These are phyloP conservation scores for Sporothrix pallida DNA, from an alignment of 2,329 filamentous ascomycete genomes.

Conservation along the genomic window DNA sequence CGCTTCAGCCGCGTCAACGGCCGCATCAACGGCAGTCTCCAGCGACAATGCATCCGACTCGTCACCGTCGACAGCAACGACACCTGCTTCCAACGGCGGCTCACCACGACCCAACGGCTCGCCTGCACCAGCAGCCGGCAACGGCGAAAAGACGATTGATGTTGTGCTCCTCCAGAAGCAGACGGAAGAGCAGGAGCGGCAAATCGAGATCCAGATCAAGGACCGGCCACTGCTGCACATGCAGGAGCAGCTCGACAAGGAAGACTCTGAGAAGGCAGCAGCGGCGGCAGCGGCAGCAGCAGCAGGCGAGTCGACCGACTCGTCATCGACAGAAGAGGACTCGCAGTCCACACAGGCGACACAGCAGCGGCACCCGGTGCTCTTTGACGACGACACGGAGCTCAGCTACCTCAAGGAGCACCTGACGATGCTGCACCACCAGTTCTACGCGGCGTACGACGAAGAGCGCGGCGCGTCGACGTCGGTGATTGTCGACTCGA, in stretches of 20 bases:
- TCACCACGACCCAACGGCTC: conserved; percentile 32
- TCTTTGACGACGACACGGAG: conserved; percentile 88
- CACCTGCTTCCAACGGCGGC: conserved; percentile 32
- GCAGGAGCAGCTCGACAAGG: conserved; percentile 88
- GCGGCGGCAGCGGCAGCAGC: conserved; percentile 33
- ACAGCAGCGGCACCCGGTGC: conserved; percentile 69
- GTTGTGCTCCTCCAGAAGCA: conserved; percentile 73
- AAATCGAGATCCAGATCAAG: conserved; percentile 84
- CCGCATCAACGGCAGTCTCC: conserved; percentile 19
- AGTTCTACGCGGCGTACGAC: conserved; percentile 86
- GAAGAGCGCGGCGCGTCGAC: conserved; percentile 45
- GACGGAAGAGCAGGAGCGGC: conserved; percentile 82
- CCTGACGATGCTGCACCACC: conserved; percentile 73
- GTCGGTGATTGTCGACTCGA: conserved; percentile 43
- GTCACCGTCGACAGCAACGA: conserved; percentile 25
- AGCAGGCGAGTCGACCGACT: not conserved
- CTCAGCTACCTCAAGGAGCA: conserved; percentile 77
- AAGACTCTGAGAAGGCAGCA: conserved; percentile 65
- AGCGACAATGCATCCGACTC: conserved; percentile 20
- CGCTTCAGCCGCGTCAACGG: not conserved
- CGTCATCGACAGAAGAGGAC: not conserved
- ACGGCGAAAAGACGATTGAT: conserved; percentile 60
- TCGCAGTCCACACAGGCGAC: conserved; percentile 36
- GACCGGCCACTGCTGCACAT: conserved; percentile 89
- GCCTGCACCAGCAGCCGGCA: conserved; percentile 63